Base-by-base conservation (phyloP, 169 alveolate species). In the Eimeria brunetti region DNA sequence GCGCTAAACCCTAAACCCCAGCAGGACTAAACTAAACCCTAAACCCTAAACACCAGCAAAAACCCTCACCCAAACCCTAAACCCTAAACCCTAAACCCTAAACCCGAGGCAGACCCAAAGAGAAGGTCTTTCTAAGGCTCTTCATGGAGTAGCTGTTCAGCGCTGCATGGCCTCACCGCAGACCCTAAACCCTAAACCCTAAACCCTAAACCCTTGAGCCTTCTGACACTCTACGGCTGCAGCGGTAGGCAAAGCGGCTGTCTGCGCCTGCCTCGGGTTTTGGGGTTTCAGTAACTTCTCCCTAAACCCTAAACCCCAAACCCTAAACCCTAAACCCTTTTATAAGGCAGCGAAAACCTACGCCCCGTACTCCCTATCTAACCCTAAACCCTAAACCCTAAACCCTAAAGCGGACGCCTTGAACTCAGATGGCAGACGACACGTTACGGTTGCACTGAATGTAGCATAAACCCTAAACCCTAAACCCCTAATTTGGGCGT, bases 141-240 rank as follows among this genome's bases (percentile, higher is more conserved):
- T 51, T 12, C 60, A 51, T 51, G n/a, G n/a, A n/a, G n/a, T n/a
- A n/a, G n/a, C n/a, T n/a, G n/a, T n/a, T n/a, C n/a, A n/a, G n/a
- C n/a, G n/a, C n/a, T n/a, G n/a, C n/a, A n/a, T n/a, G n/a, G n/a
- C 67, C 67, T 16, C 67, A 58, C 67, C 67, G n/a, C 22, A 58
- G 22, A 2, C 80, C 80, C 80, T 33, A 69, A 69, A 69, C 41
- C 80, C 80, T 69, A 69, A 69, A 69, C 80, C 80, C 80, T 69
- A 69, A 69, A 69, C 80, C 80, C 41, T 69, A 69, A 69, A 69
- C 80, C 80, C 80, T 69, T 24, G 67, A 24, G 67, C 67, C 14
- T 2, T 58, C n/a, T 30, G 20, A 33, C 69, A 60, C 7, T 3
- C 69, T 20, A 12, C 18, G 30, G n/a, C 69, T 14, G n/a, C n/a